Conservation (phyloP, 2,329 filamentous ascomycete genomes). For the Colletotrichum viniferum region DNA sequence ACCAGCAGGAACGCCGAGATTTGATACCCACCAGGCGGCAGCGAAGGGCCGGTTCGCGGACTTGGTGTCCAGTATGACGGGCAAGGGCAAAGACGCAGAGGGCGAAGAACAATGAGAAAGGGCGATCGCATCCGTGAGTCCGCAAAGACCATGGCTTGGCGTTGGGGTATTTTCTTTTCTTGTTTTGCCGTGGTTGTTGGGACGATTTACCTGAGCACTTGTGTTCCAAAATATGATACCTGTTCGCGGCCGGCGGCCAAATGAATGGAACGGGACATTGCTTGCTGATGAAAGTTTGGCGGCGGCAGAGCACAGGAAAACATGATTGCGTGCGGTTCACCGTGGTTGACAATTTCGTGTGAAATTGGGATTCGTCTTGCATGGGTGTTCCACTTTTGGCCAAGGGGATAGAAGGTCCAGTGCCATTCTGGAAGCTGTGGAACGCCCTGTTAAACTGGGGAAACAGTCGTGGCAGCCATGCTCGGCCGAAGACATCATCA, state of each 20-base stretch:
- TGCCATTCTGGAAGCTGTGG: not conserved
- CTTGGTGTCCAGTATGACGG: slow-evolving; percentile 14
- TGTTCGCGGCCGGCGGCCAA: not conserved
- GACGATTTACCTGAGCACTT: not conserved
- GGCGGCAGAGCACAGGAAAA: not conserved
- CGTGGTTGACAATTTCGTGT: not conserved
- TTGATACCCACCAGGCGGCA: not conserved
- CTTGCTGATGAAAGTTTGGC: not conserved
- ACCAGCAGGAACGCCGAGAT: slow-evolving; percentile 23
- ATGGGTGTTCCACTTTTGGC: not conserved
- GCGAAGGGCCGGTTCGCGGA: slow-evolving; percentile 18
- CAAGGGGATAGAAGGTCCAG: not conserved
- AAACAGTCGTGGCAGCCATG: not conserved
- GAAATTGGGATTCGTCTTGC: not conserved
- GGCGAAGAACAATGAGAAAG: not conserved
- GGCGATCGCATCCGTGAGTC: not conserved
- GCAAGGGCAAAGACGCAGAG: not conserved
- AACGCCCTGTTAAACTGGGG: not conserved
- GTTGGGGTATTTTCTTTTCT: not conserved
- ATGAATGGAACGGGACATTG: not conserved
- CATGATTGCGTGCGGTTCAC: not conserved
- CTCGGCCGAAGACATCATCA: not conserved
- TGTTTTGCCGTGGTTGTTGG: not conserved
- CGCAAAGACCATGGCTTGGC: not conserved
- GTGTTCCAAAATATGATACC: slow-evolving; percentile 8